These are phyloP conservation scores for Calonectria pauciramosa DNA, from an alignment of 2,329 filamentous ascomycete species.

Conservation along the genomic window DNA sequence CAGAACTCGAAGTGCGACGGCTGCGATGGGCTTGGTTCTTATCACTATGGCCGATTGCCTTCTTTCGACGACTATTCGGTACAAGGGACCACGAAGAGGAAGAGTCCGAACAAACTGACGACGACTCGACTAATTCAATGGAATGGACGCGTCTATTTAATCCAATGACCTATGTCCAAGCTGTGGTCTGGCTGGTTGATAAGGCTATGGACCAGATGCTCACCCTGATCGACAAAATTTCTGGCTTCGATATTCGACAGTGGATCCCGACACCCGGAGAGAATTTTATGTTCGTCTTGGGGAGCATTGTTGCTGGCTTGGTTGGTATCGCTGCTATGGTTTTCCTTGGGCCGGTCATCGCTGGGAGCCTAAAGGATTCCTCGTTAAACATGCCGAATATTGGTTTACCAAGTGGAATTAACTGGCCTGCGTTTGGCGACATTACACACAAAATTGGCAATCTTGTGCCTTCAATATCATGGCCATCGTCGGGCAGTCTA, in stretches of 20 bases:
- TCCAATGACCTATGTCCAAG: constrained; percentile 49
- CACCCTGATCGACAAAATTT: constrained; percentile 33
- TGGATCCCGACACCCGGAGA: background rate
- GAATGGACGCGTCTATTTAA: constrained; percentile 47
- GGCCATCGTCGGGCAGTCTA: constrained; percentile 38
- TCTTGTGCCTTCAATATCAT: constrained; percentile 45
- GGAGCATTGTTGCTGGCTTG: constrained; percentile 12
- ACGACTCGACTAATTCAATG: constrained; percentile 17
- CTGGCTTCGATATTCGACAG: constrained; percentile 5
- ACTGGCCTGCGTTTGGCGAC: constrained; percentile 30
- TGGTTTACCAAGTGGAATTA: constrained; percentile 15
- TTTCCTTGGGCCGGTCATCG: background rate
- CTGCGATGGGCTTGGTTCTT: constrained; percentile 40
- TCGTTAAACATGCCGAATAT: constrained; percentile 14
- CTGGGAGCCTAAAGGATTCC: constrained; percentile 10
- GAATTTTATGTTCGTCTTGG: background rate
- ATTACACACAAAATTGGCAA: constrained; percentile 38
- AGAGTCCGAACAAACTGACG: constrained; percentile 15
- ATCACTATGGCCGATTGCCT: constrained; percentile 36
- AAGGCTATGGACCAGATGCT: constrained; percentile 36
- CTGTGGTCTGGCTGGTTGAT: constrained; percentile 42
- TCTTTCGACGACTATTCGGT: constrained; percentile 19
- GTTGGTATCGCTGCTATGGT: constrained; percentile 23
- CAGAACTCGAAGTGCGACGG: constrained; percentile 26
- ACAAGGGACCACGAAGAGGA: constrained; percentile 9